These are phyloP conservation scores for Spathaspora gorwiae DNA, from an alignment of 805 yeast species.

Conservation along the genomic window DNA sequence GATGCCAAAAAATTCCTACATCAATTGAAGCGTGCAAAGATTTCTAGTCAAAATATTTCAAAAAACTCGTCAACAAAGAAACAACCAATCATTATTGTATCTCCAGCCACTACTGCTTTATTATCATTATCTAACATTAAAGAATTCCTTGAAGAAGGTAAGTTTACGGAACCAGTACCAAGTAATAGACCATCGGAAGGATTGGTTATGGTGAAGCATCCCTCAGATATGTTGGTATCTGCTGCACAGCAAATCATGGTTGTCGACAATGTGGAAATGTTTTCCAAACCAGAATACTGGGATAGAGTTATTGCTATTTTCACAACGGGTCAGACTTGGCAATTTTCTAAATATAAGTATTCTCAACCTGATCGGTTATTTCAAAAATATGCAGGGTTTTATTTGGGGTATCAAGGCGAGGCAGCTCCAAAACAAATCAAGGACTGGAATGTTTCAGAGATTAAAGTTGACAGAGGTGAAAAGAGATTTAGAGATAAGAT, in stretches of 20 bases:
- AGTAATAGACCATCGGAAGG: constrained; percentile 27
- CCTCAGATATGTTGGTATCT: constrained; percentile 45
- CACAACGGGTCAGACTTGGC: constrained; percentile 98
- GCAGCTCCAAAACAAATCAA: constrained; percentile 67
- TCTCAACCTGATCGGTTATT: constrained; percentile 74
- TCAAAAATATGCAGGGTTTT: constrained; percentile 80
- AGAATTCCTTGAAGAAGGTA: constrained; percentile 62
- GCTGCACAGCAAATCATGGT: constrained; percentile 67
- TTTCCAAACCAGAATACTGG: constrained; percentile 94
- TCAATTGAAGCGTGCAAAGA: constrained; percentile 37
- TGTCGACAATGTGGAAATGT: constrained; percentile 80
- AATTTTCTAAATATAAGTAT: constrained; percentile 83
- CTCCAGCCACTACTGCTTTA: constrained; percentile 42
- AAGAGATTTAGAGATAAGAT: constrained; percentile 87
- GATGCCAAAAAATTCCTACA: constrained; percentile 60
- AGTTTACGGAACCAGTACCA: constrained; percentile 52
- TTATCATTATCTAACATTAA: constrained; percentile 37
- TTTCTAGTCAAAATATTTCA: constrained; percentile 8
- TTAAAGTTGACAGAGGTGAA: constrained; percentile 69
- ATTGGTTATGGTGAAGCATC: constrained; percentile 50
- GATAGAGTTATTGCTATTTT: constrained; percentile 92
- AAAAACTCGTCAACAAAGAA: constrained; percentile 17
- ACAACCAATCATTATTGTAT: constrained; percentile 41
- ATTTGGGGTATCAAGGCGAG: constrained; percentile 73
- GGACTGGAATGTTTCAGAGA: constrained; percentile 85